Evolutionary conservation across 116 monocot species (phyloP), one percentile per base, ranked within the genome.

Genomic region (Posidonia oceanica): DNA sequence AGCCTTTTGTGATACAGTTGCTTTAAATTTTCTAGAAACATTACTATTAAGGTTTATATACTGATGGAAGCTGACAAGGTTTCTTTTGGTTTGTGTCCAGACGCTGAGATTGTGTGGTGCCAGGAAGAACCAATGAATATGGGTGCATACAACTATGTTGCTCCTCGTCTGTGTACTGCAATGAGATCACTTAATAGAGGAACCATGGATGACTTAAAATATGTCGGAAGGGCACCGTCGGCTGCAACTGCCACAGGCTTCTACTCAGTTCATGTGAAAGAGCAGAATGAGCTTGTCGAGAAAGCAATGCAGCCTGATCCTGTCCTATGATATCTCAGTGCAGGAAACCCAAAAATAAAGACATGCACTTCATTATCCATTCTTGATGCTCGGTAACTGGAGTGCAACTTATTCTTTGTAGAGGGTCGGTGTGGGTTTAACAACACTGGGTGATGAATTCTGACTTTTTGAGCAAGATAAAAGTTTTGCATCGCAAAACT

Each of bases 71-170:
- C 1, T 29, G 29, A 29, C 29, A 60, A 13, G 61, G 14, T 59
- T 63, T 11, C 39, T 77, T 52, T 17, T 36, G 37, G 11, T 20
- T 11, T 58, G 51, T 42, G 55, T 77, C 3, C 78, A 97, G 96
- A 91, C 68, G 92, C 96, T 2, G 96, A 97, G 85, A 80, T 91
- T 54, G 89, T 91, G 0, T 97, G 96, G 96, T 91, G 89, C 63
- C 94, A 95, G 64, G 94, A 95, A 81, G 94, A 95, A 52, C 91
- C 94, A 4, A 91, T 95, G 94, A 95, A 95, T 84, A 95, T 95
- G 94, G 94, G 94, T 4, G 86, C 91, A 14, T 95, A 84, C 72
- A 80, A 71, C 68, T 97, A 97, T 71, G 77, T 97, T 12, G 39
- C 56, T n/a, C 96, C 89, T 68, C 86, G 96, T 52, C 72, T 94